A percentile compares a stretch with the other conserved stretches of the same genome.
These are phyloP conservation scores for Monosporozyma solicola DNA, from an alignment of 805 yeast species.

Conservation along the genomic window DNA sequence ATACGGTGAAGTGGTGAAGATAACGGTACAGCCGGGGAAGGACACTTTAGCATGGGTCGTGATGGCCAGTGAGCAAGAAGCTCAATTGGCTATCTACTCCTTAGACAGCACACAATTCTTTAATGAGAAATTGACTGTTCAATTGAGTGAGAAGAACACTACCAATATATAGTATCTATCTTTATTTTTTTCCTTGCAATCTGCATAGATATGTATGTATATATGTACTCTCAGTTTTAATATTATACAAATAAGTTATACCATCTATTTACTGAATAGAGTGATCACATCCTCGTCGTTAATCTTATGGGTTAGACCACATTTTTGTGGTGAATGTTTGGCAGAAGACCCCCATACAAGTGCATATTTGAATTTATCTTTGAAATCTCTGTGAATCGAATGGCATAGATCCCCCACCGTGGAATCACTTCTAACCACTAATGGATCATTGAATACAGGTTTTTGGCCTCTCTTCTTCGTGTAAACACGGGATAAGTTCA, in stretches of 20 bases:
- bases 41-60: conserved; percentile 58
- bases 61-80: conserved; percentile 40
- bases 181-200: too few relatives aligned
- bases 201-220: too few relatives aligned
- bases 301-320: conserved; percentile 77
- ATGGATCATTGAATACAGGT: conserved; percentile 81
- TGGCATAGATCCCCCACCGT: conserved; percentile 84
- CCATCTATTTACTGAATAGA: conserved; percentile 63
- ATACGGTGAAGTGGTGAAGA: conserved; percentile 55
- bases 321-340: conserved; percentile 92
- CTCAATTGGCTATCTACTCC: conserved; percentile 42
- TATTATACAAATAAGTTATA: not conserved
- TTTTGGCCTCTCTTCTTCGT: conserved; percentile 79
- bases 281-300: conserved; percentile 94
- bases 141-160: conserved; percentile 29
- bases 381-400: conserved; percentile 85
- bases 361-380: conserved; percentile 86
- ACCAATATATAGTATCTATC: not conserved
- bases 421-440: conserved; percentile 77
- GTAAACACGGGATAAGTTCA: conserved; percentile 69
- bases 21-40: conserved; percentile 36
- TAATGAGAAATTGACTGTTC: conserved; percentile 41
- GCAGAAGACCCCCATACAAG: conserved; percentile 95
- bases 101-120: conserved; percentile 43
- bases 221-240: not conserved